Evolutionary conservation across 2,329 filamentous ascomycete species (phyloP).

Genomic region (Colletotrichum theobromicola): DNA sequence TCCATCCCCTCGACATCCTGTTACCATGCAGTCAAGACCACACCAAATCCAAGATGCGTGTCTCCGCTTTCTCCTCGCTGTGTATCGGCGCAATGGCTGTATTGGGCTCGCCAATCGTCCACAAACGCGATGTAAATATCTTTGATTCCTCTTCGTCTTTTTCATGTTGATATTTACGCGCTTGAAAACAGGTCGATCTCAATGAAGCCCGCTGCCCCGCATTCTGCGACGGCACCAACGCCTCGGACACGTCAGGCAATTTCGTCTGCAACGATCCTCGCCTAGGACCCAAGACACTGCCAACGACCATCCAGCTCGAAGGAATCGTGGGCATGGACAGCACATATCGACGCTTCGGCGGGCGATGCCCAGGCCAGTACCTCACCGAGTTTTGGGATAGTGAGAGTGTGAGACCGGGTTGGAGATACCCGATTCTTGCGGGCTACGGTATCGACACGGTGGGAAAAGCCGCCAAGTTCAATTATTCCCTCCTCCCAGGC

Average conservation of each 20-base stretch:
- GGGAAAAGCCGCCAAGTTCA: constrained; percentile 43
- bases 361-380: constrained; percentile 45
- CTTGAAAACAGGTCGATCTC: not conserved
- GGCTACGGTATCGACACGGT: constrained; percentile 45
- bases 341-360: constrained; percentile 43
- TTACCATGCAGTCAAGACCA: too few relatives aligned
- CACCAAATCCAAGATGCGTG: not conserved
- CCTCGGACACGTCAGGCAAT: not conserved
- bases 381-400: constrained; percentile 36
- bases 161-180: not conserved
- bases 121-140: not conserved
- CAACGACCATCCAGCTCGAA: constrained; percentile 37
- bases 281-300: constrained; percentile 39
- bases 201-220: not conserved
- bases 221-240: not conserved
- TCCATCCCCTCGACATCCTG: not conserved
- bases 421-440: constrained; percentile 41
- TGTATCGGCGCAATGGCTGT: not conserved
- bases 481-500: constrained; percentile 42
- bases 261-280: constrained; percentile 42
- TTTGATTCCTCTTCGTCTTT: not conserved
- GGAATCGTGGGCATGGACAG: constrained; percentile 23
- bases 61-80: not conserved
- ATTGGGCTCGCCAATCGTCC: not conserved
- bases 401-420: constrained; percentile 24